Percentiles rank a stretch among this genome's conserved stretches.
These are phyloP conservation scores for Saccharomycopsis microspora DNA, from an alignment of 805 yeast species.

Conservation along the genomic window DNA sequence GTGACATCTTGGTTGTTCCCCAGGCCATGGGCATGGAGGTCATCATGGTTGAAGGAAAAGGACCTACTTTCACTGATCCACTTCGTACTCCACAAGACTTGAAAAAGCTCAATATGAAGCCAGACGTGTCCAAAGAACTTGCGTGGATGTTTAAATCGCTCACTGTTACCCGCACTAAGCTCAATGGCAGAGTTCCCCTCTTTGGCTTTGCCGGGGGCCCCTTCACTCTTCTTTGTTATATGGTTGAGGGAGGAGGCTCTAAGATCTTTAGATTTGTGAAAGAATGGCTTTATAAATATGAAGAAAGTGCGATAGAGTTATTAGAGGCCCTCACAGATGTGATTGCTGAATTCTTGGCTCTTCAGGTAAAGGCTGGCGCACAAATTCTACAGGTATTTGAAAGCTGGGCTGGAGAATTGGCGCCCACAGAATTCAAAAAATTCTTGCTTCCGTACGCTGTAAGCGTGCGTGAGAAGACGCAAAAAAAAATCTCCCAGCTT, in stretches of 20 bases:
- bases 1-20: conserved; percentile 91
- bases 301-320: conserved; percentile 58
- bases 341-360: conserved; percentile 85
- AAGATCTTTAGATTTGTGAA: conserved; percentile 84
- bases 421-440: conserved; percentile 78
- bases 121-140: conserved; percentile 65
- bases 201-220: conserved; percentile 97
- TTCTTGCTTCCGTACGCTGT: conserved; percentile 82
- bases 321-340: conserved; percentile 75
- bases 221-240: conserved; percentile 92
- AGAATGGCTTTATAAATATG: conserved; percentile 80
- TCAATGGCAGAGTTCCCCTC: conserved; percentile 85
- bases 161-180: conserved; percentile 74
- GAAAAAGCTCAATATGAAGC: conserved; percentile 42
- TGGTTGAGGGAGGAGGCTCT: conserved; percentile 97
- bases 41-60: conserved; percentile 86
- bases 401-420: conserved; percentile 96
- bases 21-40: conserved; percentile 98
- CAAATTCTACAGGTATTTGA: conserved; percentile 96
- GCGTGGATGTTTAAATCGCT: conserved; percentile 96
- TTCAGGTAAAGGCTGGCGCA: conserved; percentile 95
- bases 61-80: conserved; percentile 89
- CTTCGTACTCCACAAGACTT: conserved; percentile 66
- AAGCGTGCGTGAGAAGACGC: conserved; percentile 62
- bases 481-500: conserved; percentile 55